Base-by-base conservation (phyloP, 1,284 basidiomycete species). In the Trametes hirsuta region DNA sequence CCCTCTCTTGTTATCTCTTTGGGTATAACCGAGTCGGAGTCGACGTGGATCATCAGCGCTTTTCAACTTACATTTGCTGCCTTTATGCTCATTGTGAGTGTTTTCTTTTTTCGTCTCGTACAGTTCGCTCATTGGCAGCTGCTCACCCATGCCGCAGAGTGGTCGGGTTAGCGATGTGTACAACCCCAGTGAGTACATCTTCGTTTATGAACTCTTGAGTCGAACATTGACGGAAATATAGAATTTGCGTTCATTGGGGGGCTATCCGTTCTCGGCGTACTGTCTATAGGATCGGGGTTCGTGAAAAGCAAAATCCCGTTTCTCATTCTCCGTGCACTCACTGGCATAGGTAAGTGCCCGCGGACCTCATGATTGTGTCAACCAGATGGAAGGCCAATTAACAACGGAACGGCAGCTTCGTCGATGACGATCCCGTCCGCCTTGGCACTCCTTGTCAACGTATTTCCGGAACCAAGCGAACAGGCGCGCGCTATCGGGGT, bases 401-500 rank as follows among this genome's bases (percentile, higher is more conserved):
- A 18, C 18, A 18, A 18, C 18, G 18, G 18, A 18, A 18, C 18
- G 18, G 18, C 62, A 79, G 80, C 74, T 6, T 77, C 75, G 18
- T 73, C 79, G 3, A 70, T 81, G 71, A 77, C 78, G 6, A 80
- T 83, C 53, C 81, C 82, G 0, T 82, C 81, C 10, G 77, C 82
- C 4, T 67, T 83, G 18, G 71, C 75, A 21, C 75, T 83, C 21
- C 72, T 83, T 30, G 78, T 83, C 11, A 74, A 74, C 30, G 68
- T 79, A 46, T 83, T 83, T 64, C 76, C 79, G 1, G 76, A 81
- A 24, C 75, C 79, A 5, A 59, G 61, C 1, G 75, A 78, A 63
- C 82, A 83, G 66, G 75, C 80, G 41, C 75, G 76, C 37, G 81
- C 80, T 0, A 77, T 83, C 39, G 75, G 74, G 15, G 64, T 79